Base-by-base conservation (phyloP, 2,329 filamentous ascomycete genomes). In the Neonectria punicea region DNA sequence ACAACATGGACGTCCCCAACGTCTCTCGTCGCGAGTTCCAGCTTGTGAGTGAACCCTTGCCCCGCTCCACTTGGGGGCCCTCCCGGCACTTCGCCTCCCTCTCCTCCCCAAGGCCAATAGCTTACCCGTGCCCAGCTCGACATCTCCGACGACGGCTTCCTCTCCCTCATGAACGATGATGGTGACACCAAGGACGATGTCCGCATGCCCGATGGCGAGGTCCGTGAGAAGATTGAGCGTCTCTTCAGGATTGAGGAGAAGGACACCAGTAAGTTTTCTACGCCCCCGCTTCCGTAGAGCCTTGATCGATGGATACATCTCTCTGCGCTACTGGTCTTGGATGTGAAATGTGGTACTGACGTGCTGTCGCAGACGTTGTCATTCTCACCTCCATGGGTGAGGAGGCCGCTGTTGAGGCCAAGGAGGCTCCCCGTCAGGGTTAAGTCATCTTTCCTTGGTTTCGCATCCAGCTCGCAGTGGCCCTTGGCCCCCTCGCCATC, bases 1-100 rank as follows among this genome's bases (percentile, higher is more conserved):
- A 92, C 88, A 92, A 97, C 89, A 97, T 97, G 93, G 93, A 99
- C 79, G 96, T 99, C 76, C 97, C 97, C 84, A 92, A 96, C 85
- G 95, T 98, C 84, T 82, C 81, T 77, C 94, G 95, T 80, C 89
- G 87, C 84, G 95, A 98, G 87, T 97, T 92, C 88, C 92, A 96
- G 87, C 90, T 98, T 79, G 93, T 98, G 87, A 90, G 93, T 89
- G 50, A 69, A 70, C 71, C 69, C 68, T 70, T 70, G 67, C 69
- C 70, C 72, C 64, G 65, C 64, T 69, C 67, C 68, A 69, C 68
- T 65, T 9, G 30, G 63, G 50, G 58, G 58, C 58, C n/a, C 63
- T 53, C 61, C 53, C 61, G 55, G 62, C 65, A 66, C 49, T 59
- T 63, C 36, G 14, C 36, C 25, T 53, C 16, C 63, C 56, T 25